Evolutionary conservation across 2,329 filamentous ascomycete species (phyloP), one percentile per base, ranked within the genome.

Genomic region (Nakataea oryzae): DNA sequence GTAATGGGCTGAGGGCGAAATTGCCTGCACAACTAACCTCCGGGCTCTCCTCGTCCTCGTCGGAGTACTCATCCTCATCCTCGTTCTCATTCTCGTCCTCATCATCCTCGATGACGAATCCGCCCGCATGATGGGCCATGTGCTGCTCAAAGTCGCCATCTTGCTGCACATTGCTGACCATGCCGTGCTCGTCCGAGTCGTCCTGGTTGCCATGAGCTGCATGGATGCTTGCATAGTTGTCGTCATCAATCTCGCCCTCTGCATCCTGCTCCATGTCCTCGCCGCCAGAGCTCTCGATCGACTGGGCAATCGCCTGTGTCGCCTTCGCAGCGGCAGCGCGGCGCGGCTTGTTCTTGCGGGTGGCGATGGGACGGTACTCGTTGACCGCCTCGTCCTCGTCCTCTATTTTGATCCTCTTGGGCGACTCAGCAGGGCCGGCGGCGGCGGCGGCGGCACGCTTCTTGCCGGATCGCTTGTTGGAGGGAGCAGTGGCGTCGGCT

Each of bases 311-410:
- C 24, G 32, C 58, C 58, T 47, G 26, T 13, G 58, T 41, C 9
- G 12, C 64, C 56, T 50, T 13, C 17, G 21, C 61, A 57, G 3
- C 59, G 61, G n/a, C 62, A 63, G 21, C 41, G 55, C 21, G 29
- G 47, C 30, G 62, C 26, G 13, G 54, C n/a, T 6, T 54, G 41
- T 17, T n/a, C 41, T 50, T 24, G 58, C 30, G 12, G 13, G 58
- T 62, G 11, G 34, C 29, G 2, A 17, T 30, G 6, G 65, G 65
- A 7, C 60, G 57, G 24, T 65, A 66, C 7, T 67, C 65, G 6
- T 50, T 21, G 21, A 21, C 66, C 6, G 58, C 57, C 13, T 54
- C 61, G 28, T 60, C 64, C 41, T 63, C 60, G 26, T 29, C 30
- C 29, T 21, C 56, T 24, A 54, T 50, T 21, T 54, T 54, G 57